These are phyloP conservation scores for Penicillium sp. DNA, from an alignment of 2,329 filamentous ascomycete genomes.

Conservation along the genomic window DNA sequence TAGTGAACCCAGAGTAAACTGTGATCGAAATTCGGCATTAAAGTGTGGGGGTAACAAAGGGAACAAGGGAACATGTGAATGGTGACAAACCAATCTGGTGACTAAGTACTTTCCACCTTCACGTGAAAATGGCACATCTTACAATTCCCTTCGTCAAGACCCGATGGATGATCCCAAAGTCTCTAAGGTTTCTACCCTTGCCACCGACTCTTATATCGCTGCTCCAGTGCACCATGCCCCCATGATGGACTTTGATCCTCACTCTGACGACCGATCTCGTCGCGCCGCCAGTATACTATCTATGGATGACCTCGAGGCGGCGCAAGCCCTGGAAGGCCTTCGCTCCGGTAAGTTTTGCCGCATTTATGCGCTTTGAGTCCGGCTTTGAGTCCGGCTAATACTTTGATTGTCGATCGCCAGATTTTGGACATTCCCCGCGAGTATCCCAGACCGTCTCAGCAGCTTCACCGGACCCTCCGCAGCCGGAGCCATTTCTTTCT, in stretches of 20 bases:
- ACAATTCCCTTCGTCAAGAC: not conserved
- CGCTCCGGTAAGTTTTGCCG: conserved; percentile 58
- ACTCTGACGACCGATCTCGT: conserved; percentile 38
- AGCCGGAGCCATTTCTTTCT: conserved; percentile 75
- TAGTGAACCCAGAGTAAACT: not conserved
- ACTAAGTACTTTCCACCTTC: not conserved
- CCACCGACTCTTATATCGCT: not conserved
- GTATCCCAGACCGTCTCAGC: conserved; percentile 35
- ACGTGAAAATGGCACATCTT: conserved; percentile 4
- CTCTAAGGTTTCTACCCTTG: not conserved
- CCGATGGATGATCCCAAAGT: not conserved
- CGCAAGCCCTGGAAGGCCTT: conserved; percentile 70
- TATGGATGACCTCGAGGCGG: conserved; percentile 55
- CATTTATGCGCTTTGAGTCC: not conserved
- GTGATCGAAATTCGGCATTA: conserved; percentile 17
- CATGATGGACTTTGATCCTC: conserved; percentile 41
- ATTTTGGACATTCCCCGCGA: conserved; percentile 63
- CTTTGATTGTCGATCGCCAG: conserved; percentile 35
- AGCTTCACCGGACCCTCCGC: conserved; percentile 39
- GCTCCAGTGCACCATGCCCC: conserved; percentile 12
- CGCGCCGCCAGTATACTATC: conserved; percentile 46
- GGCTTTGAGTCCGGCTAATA: conserved; percentile 8
- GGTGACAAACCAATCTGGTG: not conserved
- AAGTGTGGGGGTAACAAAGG: not conserved
- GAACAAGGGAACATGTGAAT: not conserved